These are phyloP conservation scores for Metschnikowia reukaufii DNA, from an alignment of 805 yeast species.

Conservation along the genomic window DNA sequence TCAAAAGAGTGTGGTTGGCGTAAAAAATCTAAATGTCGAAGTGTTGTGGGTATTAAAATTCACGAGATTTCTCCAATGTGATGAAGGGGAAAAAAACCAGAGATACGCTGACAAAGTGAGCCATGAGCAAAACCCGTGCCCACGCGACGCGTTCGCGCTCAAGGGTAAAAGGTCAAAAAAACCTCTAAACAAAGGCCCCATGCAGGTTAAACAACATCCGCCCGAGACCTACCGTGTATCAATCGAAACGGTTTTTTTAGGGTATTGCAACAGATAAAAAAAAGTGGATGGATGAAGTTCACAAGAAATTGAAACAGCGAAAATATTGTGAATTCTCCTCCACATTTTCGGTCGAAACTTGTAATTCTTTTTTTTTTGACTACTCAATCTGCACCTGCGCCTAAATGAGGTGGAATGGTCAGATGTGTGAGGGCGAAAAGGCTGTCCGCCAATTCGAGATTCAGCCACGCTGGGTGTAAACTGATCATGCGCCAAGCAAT, in stretches of 20 bases:
- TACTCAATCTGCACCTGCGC: no score
- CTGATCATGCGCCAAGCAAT: no score
- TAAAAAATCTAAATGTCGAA: not conserved
- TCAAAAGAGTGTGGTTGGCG: not conserved
- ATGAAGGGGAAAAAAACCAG: not conserved
- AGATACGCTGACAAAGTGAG: not conserved
- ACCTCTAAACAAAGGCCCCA: not conserved
- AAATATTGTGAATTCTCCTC: no score
- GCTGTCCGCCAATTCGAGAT: not conserved
- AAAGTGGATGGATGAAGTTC: no score
- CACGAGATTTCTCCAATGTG: not conserved
- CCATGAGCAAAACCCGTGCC: not conserved
- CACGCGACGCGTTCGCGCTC: constrained; percentile 1
- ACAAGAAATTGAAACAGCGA: no score
- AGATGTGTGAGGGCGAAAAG: not conserved
- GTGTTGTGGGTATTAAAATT: not conserved
- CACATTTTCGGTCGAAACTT: no score
- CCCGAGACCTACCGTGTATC: no score
- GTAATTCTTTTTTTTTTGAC: not conserved
- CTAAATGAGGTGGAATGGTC: no score
- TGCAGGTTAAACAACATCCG: no score
- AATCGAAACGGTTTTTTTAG: no score
- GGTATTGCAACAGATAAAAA: no score
- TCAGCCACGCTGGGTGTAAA: not conserved
- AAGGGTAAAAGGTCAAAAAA: not conserved